Evolutionary conservation across 116 monocot genomes (phyloP), one percentile per base, ranked within the genome.

Genomic region (Zostera marina): DNA sequence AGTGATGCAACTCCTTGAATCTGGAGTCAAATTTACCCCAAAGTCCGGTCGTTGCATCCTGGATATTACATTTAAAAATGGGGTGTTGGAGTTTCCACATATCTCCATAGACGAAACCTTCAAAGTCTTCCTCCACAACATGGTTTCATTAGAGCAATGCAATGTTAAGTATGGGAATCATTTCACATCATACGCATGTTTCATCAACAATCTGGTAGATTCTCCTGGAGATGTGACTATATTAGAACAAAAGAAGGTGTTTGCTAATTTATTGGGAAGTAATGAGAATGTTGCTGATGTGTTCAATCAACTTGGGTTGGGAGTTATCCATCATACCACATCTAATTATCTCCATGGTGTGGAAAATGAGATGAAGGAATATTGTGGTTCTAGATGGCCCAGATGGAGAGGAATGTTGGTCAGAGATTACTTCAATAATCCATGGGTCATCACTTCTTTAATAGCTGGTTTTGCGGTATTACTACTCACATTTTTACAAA

Each of bases 371-470:
- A 52, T 78, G 44, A 52, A 41, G 24, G 38, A 53, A 26, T 63
- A 76, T 42, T 25, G 26, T 11, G 48, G 22, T 14, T 52, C 43
- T n/a, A 13, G 42, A 2, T 42, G 52, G 45, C 20, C 58, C 16
- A 67, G 20, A 44, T 60, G 59, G 62, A 4, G 47, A n/a, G 47
- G 52, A 1, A 51, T 11, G 14, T 22, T 66, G 21, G 12, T 9
- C 8, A 42, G 66, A 11, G 23, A 66, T 22, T 66, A 43, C 66
- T 45, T 56, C 22, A 45, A 25, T 12, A 66, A 66, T 46, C 76
- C 76, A 0, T 76, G 70, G 76, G 9, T 61, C 7, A 44, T 63
- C 56, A 44, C 67, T 25, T 56, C 71, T 0, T 41, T 76, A 5
- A 19, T 54, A 0, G 67, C 46, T 6, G 71, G 67, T 11, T 22